These are phyloP conservation scores for Lasiosphaeris hirsuta DNA, from an alignment of 495 filamentous ascomycete genomes.

Conservation along the genomic window DNA sequence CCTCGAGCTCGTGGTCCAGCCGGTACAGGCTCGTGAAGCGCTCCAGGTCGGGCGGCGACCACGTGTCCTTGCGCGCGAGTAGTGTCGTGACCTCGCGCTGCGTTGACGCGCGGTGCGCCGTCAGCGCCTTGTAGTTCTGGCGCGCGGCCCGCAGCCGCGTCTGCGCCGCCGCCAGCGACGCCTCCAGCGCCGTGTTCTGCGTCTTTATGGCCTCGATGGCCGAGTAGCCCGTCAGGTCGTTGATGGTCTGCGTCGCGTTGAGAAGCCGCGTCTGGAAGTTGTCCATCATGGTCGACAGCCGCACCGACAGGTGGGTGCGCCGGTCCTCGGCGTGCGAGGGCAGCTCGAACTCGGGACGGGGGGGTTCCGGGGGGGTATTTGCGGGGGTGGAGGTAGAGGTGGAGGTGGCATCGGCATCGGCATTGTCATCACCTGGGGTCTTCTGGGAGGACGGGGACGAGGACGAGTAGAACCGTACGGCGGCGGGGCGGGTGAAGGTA, in stretches of 20 bases:
- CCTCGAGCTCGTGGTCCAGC: conserved; percentile 88
- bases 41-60: conserved; percentile 83
- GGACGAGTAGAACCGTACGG: conserved; percentile 18
- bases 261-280: conserved; percentile 80
- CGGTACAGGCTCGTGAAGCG: conserved; percentile 92
- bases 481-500: conserved; percentile 6
- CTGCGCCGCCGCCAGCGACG: conserved; percentile 59
- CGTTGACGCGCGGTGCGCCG: conserved; percentile 72
- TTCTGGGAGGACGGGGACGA: not conserved
- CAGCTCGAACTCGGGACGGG: conserved; percentile 42
- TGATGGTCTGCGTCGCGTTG: conserved; percentile 80
- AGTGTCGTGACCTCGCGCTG: conserved; percentile 95
- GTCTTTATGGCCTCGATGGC: conserved; percentile 83
- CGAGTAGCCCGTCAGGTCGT: conserved; percentile 90
- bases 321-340: conserved; percentile 75
- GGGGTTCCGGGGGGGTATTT: not conserved
- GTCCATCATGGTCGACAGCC: conserved; percentile 80
- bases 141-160: conserved; percentile 65
- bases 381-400: not conserved
- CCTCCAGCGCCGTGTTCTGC: conserved; percentile 70
- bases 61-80: conserved; percentile 88
- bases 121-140: conserved; percentile 70
- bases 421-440: not conserved
- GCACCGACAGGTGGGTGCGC: conserved; percentile 67
- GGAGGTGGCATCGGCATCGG: not conserved